A percentile compares a stretch with the other conserved stretches of the same genome.
Conservation (phyloP, 2,329 filamentous ascomycete species). For the Hypomyces rosellus region DNA sequence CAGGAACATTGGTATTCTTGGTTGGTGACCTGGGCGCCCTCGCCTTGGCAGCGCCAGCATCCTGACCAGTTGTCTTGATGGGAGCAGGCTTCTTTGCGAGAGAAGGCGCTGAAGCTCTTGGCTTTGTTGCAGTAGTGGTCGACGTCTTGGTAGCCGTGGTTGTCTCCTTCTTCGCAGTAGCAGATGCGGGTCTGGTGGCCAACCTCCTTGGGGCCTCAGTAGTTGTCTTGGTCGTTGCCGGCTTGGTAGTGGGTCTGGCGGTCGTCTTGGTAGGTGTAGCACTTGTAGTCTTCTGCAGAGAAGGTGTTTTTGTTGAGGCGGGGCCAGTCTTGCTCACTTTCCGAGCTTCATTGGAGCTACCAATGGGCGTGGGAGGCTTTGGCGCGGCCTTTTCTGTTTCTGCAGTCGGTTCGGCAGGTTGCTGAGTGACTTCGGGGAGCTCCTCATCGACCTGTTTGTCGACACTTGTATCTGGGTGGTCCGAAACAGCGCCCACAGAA, state of each 20-base stretch:
- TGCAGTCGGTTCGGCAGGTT: conserved; percentile 23
- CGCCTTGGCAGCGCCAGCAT: conserved; percentile 47
- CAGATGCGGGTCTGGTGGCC: conserved; percentile 24
- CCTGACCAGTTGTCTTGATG: conserved; percentile 33
- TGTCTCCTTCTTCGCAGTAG: conserved; percentile 29
- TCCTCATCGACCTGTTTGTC: conserved; percentile 37
- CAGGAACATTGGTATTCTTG: conserved; percentile 58
- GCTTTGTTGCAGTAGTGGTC: conserved; percentile 17
- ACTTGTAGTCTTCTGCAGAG: conserved; percentile 16
- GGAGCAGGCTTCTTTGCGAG: conserved; percentile 38
- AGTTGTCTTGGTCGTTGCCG: conserved; percentile 18
- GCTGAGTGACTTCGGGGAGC: conserved; percentile 26
- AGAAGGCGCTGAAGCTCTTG: conserved; percentile 27
- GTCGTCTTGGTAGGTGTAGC: conserved; percentile 20
- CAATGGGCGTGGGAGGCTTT: conserved; percentile 14
- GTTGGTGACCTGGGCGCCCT: conserved; percentile 60
- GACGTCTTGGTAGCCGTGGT: conserved; percentile 22
- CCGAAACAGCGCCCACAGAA: conserved; percentile 19
- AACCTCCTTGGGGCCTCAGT: conserved; percentile 19
- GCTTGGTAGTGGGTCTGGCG: conserved; percentile 16
- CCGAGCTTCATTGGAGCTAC: conserved; percentile 20
- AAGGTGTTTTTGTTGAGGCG: conserved; percentile 11
- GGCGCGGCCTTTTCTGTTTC: conserved; percentile 1
- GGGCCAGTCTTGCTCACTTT: conserved; percentile 13
- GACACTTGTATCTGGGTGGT: conserved; percentile 32